Evolutionary conservation across 768 basidiomycete species (phyloP).

Genomic region (Chalciporus chontae): DNA sequence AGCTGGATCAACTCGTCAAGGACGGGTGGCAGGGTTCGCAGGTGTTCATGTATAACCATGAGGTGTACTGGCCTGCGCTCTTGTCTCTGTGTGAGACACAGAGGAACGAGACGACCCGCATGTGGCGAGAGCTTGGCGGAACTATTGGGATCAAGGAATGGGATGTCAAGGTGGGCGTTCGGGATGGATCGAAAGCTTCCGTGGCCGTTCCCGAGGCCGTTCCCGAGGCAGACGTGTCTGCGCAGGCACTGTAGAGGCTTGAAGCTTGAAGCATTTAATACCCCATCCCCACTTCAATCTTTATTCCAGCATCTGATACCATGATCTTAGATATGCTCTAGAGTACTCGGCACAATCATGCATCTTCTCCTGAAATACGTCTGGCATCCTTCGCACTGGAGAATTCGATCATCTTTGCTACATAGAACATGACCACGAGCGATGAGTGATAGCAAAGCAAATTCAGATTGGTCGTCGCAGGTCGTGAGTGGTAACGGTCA

Average conservation of each 20-base stretch:
- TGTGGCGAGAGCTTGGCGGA: conserved; percentile 69
- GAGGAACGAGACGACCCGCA: conserved; percentile 45
- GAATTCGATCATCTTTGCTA: not conserved
- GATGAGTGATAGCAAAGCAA: not conserved
- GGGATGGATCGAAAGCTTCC: conserved; percentile 10
- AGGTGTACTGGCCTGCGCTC: conserved; percentile 70
- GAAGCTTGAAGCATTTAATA: not conserved
- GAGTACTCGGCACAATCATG: not conserved
- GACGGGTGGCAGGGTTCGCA: conserved; percentile 67
- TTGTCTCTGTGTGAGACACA: conserved; percentile 52
- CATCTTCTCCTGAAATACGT: too few species aligned
- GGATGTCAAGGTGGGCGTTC: conserved; percentile 55
- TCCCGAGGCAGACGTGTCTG: not conserved
- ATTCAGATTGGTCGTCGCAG: conserved; percentile 18
- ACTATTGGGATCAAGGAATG: conserved; percentile 73
- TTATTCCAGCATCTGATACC: not conserved
- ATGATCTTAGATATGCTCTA: not conserved
- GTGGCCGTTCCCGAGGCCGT: not conserved
- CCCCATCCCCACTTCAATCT: not conserved
- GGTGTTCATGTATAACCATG: conserved; percentile 71
- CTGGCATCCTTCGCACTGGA: not conserved
- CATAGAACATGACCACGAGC: not conserved
- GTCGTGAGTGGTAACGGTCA: conserved; percentile 18
- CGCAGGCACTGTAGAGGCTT: conserved; percentile 9
- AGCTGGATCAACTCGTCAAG: conserved; percentile 63